These are phyloP conservation scores for Yueomyces sp. DNA, from an alignment of 805 yeast genomes.

Conservation along the genomic window DNA sequence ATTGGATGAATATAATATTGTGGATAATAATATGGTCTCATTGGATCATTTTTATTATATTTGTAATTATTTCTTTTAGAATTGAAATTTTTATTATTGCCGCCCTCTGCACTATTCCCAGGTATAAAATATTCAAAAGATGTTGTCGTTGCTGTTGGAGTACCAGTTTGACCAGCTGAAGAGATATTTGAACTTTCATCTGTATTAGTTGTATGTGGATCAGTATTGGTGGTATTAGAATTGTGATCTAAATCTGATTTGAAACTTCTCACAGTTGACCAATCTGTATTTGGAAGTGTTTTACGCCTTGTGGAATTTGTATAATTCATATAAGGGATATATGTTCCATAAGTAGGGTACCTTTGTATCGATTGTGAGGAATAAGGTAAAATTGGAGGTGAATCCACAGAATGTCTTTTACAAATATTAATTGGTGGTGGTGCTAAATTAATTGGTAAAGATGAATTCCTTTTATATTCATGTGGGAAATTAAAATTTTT, in stretches of 20 bases:
- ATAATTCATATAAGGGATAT: conserved; percentile 6
- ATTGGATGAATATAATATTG: conserved; percentile 21
- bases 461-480: conserved; percentile 18
- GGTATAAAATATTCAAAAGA: not conserved
- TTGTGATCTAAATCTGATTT: conserved; percentile 5
- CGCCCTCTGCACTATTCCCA: not conserved
- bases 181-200: not conserved
- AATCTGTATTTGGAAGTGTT: conserved; percentile 12
- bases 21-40: conserved; percentile 14
- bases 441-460: conserved; percentile 40
- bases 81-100: conserved; percentile 4
- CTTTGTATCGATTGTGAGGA: conserved; percentile 4
- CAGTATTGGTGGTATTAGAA: conserved; percentile 1
- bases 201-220: conserved; percentile 3
- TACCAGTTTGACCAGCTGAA: not conserved
- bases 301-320: conserved; percentile 12
- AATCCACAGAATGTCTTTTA: conserved; percentile 21
- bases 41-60: conserved; percentile 7
- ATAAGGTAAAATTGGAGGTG: conserved; percentile 2
- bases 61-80: conserved; percentile 5
- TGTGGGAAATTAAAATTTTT: conserved; percentile 8
- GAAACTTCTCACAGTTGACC: conserved; percentile 5
- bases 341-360: conserved; percentile 8
- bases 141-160: not conserved
- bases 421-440: conserved; percentile 71